phyloP scores from a whole-genome alignment of 164 flowering plant species.

The Protea cynaroides region DNA sequence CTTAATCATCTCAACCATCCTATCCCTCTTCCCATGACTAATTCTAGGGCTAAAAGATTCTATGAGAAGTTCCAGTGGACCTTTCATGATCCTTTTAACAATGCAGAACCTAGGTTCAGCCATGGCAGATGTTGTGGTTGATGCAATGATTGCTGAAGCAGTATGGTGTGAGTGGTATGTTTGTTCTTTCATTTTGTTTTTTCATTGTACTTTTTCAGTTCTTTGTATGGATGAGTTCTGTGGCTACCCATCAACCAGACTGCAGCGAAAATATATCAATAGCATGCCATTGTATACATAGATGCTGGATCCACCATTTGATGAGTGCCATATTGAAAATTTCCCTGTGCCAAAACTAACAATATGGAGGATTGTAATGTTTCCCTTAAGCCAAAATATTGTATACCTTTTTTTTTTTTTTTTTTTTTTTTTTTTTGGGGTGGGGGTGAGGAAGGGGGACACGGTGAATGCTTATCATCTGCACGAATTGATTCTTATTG shows the following conservation, averaged over 20 bases:
- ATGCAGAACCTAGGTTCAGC: slow-evolving; percentile 87
- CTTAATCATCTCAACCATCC: slow-evolving; percentile 57
- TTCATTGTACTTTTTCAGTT: slow-evolving; percentile 20
- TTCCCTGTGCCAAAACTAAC: slow-evolving; percentile 9
- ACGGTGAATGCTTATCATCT: neutral
- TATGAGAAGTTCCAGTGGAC: slow-evolving; percentile 48
- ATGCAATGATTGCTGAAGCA: slow-evolving; percentile 98
- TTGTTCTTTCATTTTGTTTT: neutral
- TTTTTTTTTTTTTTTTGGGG: slow-evolving; percentile 3
- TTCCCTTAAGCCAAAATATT: neutral
- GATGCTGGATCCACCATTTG: slow-evolving; percentile 11
- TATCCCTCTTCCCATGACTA: slow-evolving; percentile 81
- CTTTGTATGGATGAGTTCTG: neutral
- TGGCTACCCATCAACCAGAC: neutral
- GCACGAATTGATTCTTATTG: too few relatives aligned
- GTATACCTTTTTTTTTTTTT: slow-evolving; percentile 19
- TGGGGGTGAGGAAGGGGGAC: neutral
- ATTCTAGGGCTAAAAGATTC: slow-evolving; percentile 45
- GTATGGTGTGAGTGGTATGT: slow-evolving; percentile 60
- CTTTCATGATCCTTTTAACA: slow-evolving; percentile 59
- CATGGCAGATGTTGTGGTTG: slow-evolving; percentile 93
- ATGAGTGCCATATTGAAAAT: neutral
- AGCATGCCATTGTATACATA: neutral
- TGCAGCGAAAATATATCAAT: slow-evolving; percentile 4
- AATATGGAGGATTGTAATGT: neutral